A percentile compares a stretch with the other conserved stretches of the same genome.
Evolutionary conservation across 129 eudicot species (phyloP).

Genomic region (Tanacetum coccineum): DNA sequence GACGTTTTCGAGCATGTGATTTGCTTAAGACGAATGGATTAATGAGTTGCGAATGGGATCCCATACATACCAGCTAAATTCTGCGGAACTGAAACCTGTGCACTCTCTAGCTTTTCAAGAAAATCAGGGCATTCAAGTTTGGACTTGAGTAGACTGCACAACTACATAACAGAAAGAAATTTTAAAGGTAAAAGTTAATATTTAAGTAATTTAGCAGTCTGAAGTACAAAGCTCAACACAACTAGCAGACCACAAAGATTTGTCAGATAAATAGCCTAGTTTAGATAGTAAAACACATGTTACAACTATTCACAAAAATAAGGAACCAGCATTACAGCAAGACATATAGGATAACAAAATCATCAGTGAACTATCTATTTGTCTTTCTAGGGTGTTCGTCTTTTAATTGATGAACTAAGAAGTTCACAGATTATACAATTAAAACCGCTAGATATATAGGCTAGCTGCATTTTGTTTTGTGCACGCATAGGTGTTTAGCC

Average conservation of each 20-base stretch:
- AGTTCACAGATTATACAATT: too few relatives aligned
- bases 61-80: constrained; percentile 46
- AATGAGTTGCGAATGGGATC: neutral
- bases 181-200: neutral
- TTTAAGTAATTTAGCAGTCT: constrained; percentile 1
- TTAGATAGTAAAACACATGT: too few relatives aligned
- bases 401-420: too few relatives aligned
- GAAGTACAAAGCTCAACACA: too few relatives aligned
- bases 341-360: neutral
- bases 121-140: constrained; percentile 80
- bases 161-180: constrained; percentile 35
- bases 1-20: too few relatives aligned
- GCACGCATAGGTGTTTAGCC: neutral
- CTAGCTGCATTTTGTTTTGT: neutral
- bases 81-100: constrained; percentile 64
- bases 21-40: too few relatives aligned
- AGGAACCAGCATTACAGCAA: too few relatives aligned
- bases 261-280: too few relatives aligned
- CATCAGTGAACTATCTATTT: neutral
- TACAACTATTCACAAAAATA: too few relatives aligned
- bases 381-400: too few relatives aligned
- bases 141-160: constrained; percentile 79
- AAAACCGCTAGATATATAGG: too few relatives aligned
- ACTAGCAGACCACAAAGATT: too few relatives aligned
- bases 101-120: constrained; percentile 75